Evolutionary conservation across 192 early-diverging fungal species (phyloP), one percentile per base, ranked within the genome.

Genomic region (Coemansia sp.): DNA sequence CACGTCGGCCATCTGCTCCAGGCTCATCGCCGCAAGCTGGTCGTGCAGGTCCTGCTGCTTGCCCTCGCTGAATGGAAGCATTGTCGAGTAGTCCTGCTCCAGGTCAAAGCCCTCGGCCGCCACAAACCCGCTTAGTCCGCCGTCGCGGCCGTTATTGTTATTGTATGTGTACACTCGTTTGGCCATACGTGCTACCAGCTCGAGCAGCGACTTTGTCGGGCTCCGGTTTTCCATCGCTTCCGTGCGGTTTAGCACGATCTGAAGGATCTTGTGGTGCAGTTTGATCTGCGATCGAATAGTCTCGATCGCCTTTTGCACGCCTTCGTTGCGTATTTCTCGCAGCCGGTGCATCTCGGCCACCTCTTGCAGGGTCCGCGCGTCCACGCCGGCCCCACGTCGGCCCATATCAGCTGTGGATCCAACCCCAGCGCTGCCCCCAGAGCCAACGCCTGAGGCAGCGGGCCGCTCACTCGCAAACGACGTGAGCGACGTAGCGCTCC

Each of bases 201-300:
- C 44, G 24, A 74, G 48, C 61, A 74, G 42, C 19, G 71, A 64
- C 25, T 60, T 61, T 23, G 73, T 38, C 9, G 66, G 58, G 19
- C 66, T 75, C 31, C 44, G 38, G 18, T 54, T 54, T 27, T 69
- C 66, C 47, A 65, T 59, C 5, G 23, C 45, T 28, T 46, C 18
- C 2, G 73, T 49, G 24, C 66, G 66, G 11, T 69, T 54, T 0
- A 65, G 29, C 5, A 75, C 18, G 9, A 69, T 48, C 0, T 32
- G 4, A 32, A 75, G 48, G 0, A 75, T 48, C 28, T 52, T 47
- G 7, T 52, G 51, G 19, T 75, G 73, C 31, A 75, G 45, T 1
- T 27, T 47, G 1, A 69, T 11, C 25, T 75, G 73, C 23, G 61
- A 58, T n/a, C 33, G 46, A 29, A 75, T 69, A 0, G 66, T 66